phyloP scores from a whole-genome alignment of 768 basidiomycete genomes.

The Xerocomus brunneocitrinus region DNA sequence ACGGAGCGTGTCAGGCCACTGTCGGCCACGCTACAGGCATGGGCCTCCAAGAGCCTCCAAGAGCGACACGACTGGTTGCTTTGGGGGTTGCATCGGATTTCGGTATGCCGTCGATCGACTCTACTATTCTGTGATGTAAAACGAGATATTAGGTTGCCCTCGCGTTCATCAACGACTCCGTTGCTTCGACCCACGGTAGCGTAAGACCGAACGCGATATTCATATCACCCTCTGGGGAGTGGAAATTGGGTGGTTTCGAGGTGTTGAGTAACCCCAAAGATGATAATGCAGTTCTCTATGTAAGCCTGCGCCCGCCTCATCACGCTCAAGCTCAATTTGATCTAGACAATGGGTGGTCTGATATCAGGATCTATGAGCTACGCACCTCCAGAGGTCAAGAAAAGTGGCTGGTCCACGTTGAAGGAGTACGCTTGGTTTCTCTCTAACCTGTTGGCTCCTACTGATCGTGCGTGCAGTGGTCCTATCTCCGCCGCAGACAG shows the following conservation, averaged over 20 bases:
- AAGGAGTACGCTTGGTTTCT: constrained; percentile 60
- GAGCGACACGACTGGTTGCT: constrained; percentile 84
- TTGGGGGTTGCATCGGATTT: constrained; percentile 90
- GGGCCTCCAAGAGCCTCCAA: constrained; percentile 56
- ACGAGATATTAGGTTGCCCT: constrained; percentile 63
- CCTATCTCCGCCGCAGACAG: constrained; percentile 70
- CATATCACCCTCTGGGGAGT: constrained; percentile 90
- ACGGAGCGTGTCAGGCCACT: constrained; percentile 90
- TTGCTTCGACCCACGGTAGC: constrained; percentile 79
- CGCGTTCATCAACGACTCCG: constrained; percentile 84
- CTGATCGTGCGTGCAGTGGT: constrained; percentile 29
- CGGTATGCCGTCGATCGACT: constrained; percentile 43
- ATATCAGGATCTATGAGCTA: constrained; percentile 57
- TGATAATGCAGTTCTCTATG: constrained; percentile 73
- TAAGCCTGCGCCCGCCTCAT: constrained; percentile 36
- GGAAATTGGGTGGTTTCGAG: constrained; percentile 96
- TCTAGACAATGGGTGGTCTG: constrained; percentile 61
- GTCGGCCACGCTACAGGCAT: constrained; percentile 52
- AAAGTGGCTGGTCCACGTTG: constrained; percentile 73
- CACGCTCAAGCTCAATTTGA: constrained; percentile 10
- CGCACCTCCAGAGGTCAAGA: constrained; percentile 85
- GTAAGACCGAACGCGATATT: constrained; percentile 75
- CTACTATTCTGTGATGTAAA: neutral
- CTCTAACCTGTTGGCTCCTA: neutral
- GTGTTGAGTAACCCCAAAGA: constrained; percentile 81